Evolutionary conservation across 306 rosid species (phyloP), one percentile per base, ranked within the genome.

Genomic region (Astragalus glycyphyllos): DNA sequence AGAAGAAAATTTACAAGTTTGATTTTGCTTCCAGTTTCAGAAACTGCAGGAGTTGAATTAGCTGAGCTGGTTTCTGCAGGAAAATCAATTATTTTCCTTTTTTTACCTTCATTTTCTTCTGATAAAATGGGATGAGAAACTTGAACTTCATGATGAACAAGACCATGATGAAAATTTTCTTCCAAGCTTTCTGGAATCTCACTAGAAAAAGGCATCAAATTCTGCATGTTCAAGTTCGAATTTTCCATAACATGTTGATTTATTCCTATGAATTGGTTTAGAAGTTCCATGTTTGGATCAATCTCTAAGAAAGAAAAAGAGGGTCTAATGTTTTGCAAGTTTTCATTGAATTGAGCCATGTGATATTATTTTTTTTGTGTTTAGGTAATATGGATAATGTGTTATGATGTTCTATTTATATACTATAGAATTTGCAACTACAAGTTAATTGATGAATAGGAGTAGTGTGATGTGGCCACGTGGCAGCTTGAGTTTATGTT

Each of bases 301-400:
- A 71, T 64, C 11, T 87, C 90, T 12, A 75, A 65, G 79, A 86
- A 80, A 61, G 96, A 84, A 67, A 82, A 86, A 4, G 87, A 80
- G 40, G 84, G 83, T 71, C 77, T 85, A 14, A 80, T 61, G 75
- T 72, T 84, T 68, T 88, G 90, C 48, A 89, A 67, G 66, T 86
- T 83, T 66, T 82, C 68, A 17, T 84, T 59, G 80, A 87, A 88
- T 72, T 89, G 85, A 51, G 97, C 98, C 98, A 92, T 92, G 80
- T 57, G 55, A 54, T n/a, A n/a, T n/a, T n/a, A n/a, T 10, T 48
- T 37, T 58, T 31, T 66, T 78, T 68, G 15, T 65, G 72, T 16
- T 17, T 8, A 68, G 73, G 77, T 75, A 38, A 40, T 62, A 5
- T 72, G 84, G 86, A 76, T 88, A 85, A 82, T 55, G 84, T 68